These are phyloP conservation scores for Candida easanensis DNA, from an alignment of 805 yeast genomes.

Conservation along the genomic window DNA sequence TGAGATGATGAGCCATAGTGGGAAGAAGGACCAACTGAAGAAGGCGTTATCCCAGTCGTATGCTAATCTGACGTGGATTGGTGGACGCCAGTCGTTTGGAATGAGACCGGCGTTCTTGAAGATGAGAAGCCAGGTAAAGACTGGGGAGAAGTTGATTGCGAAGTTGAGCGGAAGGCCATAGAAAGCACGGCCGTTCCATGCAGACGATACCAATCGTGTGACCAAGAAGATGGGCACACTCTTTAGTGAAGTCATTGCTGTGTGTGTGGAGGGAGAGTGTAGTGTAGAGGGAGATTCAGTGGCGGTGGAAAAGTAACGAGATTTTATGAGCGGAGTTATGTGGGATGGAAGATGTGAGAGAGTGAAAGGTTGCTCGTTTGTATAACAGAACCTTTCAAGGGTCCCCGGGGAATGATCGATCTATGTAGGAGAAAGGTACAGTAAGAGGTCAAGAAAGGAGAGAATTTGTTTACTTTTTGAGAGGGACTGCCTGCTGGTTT, in stretches of 20 bases:
- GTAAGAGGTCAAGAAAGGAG: no score
- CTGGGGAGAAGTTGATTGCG: constrained; percentile 47
- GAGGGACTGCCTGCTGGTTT: no score
- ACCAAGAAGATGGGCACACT: constrained; percentile 4
- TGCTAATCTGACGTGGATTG: constrained; percentile 46
- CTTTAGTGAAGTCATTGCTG: constrained; percentile 1
- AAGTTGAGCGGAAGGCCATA: constrained; percentile 28
- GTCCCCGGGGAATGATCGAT: no score
- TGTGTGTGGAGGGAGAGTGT: not conserved
- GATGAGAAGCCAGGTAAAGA: constrained; percentile 51
- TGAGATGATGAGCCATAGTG: constrained; percentile 19
- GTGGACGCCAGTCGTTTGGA: constrained; percentile 53
- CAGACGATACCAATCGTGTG: constrained; percentile 8
- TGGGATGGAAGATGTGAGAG: no score
- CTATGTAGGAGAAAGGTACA: no score
- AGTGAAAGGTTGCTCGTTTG: no score
- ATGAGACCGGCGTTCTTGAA: constrained; percentile 59
- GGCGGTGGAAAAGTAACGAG: not conserved
- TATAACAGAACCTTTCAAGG: no score
- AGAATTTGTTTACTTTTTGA: no score
- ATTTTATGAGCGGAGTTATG: not conserved
- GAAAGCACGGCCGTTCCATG: constrained; percentile 12
- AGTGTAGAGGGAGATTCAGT: no score
- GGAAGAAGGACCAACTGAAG: constrained; percentile 28
- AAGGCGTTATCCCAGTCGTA: constrained; percentile 41